Base-by-base conservation (phyloP, 148 eudicot genomes). In the Dianthus caryophyllus region DNA sequence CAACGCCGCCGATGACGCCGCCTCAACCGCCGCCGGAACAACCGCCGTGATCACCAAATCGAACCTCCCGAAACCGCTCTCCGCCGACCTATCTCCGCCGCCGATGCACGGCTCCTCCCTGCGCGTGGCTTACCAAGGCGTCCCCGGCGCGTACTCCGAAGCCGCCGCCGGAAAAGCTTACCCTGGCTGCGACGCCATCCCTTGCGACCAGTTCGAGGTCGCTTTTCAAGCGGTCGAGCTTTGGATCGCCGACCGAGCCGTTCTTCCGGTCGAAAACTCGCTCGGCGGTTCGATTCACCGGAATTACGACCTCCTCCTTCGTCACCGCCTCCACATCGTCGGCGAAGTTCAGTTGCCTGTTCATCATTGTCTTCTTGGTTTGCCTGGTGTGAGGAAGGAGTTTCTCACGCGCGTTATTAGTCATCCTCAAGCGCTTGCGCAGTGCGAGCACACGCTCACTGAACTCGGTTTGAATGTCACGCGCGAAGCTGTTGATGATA, bases 121-220 rank as follows among this genome's bases (percentile, higher is more conserved):
- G 2, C 88, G 97, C 0, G 97, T 91, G 2, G 97, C 97, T 0
- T 89, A 91, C 73, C 97, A 91, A 41, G 97, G 97, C 3, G 97
- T 91, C 3, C 97, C 97, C 9, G 97, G 97, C 11, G 96, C 97
- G 8, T 91, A 88, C 79, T 88, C 96, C 1, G 97, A 91, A 22
- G 90, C 96, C 1, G 97, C 97, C 1, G 93, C 97, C 4, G 93
- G 90, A 0, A 88, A 87, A 31, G 97, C 96, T 2, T 91, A 88
- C 58, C 97, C 97, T 0, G 75, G 82, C 5, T 89, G 93, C 54
- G 93, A 91, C 9, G 87, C 96, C 14, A 89, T 88, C 36, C 97
- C 97, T 0, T 91, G 97, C 30, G 97, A 91, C 53, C 97, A 91
- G 17, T 91, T 89, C 71, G 97, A 91, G 65, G 96, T 88, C 0